Percentiles rank a stretch among this genome's conserved stretches.
phyloP scores from a whole-genome alignment of 2,329 filamentous ascomycete genomes.

The Simplicillium aogashimaense region DNA sequence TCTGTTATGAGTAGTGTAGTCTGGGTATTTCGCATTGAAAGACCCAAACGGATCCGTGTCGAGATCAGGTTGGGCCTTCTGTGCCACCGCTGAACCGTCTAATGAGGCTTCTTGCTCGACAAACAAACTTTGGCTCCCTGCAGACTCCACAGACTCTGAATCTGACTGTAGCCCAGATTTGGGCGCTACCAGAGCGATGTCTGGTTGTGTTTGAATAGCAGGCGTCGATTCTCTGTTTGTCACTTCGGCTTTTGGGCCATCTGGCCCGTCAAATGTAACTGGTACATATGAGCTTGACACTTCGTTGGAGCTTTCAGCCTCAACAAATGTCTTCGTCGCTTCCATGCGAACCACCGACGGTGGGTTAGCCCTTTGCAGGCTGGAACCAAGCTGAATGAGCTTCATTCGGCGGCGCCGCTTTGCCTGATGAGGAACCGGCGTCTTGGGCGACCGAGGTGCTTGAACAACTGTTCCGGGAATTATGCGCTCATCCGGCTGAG shows the following conservation, averaged over 20 bases:
- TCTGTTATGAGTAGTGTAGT: conserved; percentile 26
- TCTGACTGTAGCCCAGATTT: too few relatives aligned
- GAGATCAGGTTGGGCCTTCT: not conserved
- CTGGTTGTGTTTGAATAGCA: too few relatives aligned
- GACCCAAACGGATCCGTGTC: conserved; percentile 19
- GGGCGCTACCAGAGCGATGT: too few relatives aligned
- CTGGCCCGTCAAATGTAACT: conserved; percentile 9
- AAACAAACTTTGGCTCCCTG: too few relatives aligned
- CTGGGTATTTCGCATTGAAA: conserved; percentile 33
- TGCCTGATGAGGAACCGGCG: not conserved
- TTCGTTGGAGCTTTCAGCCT: conserved; percentile 14
- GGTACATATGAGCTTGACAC: conserved; percentile 19
- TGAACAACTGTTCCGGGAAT: conserved; percentile 7
- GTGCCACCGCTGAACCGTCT: not conserved
- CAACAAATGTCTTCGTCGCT: conserved; percentile 13
- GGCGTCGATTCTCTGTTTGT: too few relatives aligned
- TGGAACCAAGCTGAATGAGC: conserved; percentile 6
- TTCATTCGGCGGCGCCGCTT: conserved; percentile 12
- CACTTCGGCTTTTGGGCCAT: not conserved
- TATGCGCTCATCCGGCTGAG: conserved; percentile 9
- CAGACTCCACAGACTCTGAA: too few relatives aligned
- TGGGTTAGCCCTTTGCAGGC: not conserved
- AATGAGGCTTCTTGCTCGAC: not conserved
- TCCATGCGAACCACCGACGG: conserved; percentile 11
- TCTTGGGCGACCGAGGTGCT: not conserved